Evolutionary conservation across 768 basidiomycete genomes (phyloP), one percentile per base, ranked within the genome.

Genomic region (Lentinula edodes): DNA sequence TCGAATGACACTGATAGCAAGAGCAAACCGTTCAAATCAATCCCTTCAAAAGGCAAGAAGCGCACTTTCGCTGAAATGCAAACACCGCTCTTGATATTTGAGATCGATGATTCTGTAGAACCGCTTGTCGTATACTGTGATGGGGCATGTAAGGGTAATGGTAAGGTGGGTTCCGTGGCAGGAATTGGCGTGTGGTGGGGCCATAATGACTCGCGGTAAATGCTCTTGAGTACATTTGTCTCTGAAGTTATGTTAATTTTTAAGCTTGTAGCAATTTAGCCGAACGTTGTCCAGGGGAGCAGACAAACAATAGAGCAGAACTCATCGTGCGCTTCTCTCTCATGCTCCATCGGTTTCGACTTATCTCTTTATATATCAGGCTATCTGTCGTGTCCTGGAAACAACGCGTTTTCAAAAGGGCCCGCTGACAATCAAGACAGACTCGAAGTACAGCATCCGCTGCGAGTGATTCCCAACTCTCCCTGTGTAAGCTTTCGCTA

Each of bases 151-250:
- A 84, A 83, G 67, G 85, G 87, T 2, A 98, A 98, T 69, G 95
- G 95, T 0, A 74, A 85, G 68, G 35, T 34, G 2, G 84, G 81
- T 1, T 81, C 90, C 0, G 65, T 82, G 45, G 95, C 93, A 0
- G 95, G 95, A 1, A 74, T 94, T 46, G 95, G 95, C 0, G 91
- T 98, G 0, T 98, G 87, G 85, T 98, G 91, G 91, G 91, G 88
- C 0, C 73, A 69, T 9, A 69, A 79, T 61, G 89, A 93, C 72
- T 48, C 20, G 45, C 35, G 9, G 35, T 35, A 52, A 15, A n/a
- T 12, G 13, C 36, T 52, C n/a, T 15, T 28, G n/a, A 43, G 55
- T 16, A 39, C 43, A 53, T 56, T 59, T 52, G 16, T 62, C n/a
- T 61, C 3, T 28, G 32, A 46, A 53, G 13, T 48, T 12, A 36